phyloP scores from a whole-genome alignment of 805 yeast species.

The Metschnikowia bowlesiae region DNA sequence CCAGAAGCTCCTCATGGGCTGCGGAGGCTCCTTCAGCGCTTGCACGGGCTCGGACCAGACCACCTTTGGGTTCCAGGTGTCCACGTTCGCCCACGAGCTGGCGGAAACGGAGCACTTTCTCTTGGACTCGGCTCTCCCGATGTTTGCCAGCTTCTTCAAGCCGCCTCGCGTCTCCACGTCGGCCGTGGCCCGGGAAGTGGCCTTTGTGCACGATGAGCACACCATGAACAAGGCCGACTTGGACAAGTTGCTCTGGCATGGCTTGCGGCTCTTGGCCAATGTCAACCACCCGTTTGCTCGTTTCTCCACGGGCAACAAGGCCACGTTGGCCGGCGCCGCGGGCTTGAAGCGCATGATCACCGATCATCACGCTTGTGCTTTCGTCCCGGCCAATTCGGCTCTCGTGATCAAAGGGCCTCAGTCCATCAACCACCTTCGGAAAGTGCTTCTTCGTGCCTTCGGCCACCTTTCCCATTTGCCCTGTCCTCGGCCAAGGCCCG shows the following conservation, averaged over 20 bases:
- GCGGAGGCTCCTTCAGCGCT: constrained; percentile 64
- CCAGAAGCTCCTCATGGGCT: constrained; percentile 47
- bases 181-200: constrained; percentile 47
- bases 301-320: constrained; percentile 61
- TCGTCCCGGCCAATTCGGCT: constrained; percentile 46
- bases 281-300: constrained; percentile 49
- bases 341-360: constrained; percentile 28
- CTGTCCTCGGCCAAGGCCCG: background rate
- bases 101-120: constrained; percentile 25
- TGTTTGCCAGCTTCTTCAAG: constrained; percentile 49
- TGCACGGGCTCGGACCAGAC: constrained; percentile 67
- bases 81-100: constrained; percentile 32
- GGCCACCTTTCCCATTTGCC: background rate
- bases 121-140: constrained; percentile 43
- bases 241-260: constrained; percentile 55
- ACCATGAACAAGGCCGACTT: constrained; percentile 41
- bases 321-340: constrained; percentile 27
- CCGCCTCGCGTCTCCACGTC: constrained; percentile 46
- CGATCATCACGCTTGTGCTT: constrained; percentile 40
- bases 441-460: constrained; percentile 39
- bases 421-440: constrained; percentile 53
- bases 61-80: constrained; percentile 58
- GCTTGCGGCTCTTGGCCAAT: constrained; percentile 47
- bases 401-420: constrained; percentile 65
- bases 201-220: constrained; percentile 67